Conservation (phyloP, 176 grass and related monocot species). For the Triticum turgidum region DNA sequence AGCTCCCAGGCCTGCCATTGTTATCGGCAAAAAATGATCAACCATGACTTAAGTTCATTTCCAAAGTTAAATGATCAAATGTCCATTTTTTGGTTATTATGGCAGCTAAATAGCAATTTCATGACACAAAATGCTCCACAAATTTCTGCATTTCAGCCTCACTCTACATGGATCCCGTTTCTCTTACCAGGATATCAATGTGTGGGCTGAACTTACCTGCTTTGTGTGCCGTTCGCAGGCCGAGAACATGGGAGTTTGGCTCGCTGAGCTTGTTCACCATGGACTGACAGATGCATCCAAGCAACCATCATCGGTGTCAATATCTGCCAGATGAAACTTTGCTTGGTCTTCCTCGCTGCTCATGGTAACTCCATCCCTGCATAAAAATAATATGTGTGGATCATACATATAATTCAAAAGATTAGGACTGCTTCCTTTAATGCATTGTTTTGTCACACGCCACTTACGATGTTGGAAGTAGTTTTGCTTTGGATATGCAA, state of each 20-base stretch:
- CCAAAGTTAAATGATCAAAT: background rate
- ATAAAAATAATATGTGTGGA: constrained; percentile 16
- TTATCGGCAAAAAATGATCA: background rate
- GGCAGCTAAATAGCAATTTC: background rate
- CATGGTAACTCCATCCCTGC: constrained; percentile 36
- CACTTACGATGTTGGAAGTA: constrained; percentile 46
- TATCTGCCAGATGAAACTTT: constrained; percentile 51
- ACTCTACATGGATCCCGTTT: background rate
- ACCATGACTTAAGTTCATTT: background rate
- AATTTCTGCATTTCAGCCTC: background rate
- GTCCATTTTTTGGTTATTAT: background rate
- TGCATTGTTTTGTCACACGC: background rate
- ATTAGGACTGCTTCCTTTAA: background rate
- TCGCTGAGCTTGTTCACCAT: constrained; percentile 35
- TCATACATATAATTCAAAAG: background rate
- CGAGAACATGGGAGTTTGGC: constrained; percentile 33
- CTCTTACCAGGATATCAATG: background rate
- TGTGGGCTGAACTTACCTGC: constrained; percentile 44
- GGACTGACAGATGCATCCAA: constrained; percentile 57
- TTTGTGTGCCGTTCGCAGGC: constrained; percentile 61
- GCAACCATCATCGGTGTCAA: constrained; percentile 34
- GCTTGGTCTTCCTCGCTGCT: constrained; percentile 28
- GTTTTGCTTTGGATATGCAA: constrained; percentile 56
- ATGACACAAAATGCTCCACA: background rate
- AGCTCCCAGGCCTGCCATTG: constrained; percentile 73